A percentile compares a stretch with the other conserved stretches of the same genome.
These are phyloP conservation scores for Diplodia sapinea DNA, from an alignment of 2,329 filamentous ascomycete genomes.

Conservation along the genomic window DNA sequence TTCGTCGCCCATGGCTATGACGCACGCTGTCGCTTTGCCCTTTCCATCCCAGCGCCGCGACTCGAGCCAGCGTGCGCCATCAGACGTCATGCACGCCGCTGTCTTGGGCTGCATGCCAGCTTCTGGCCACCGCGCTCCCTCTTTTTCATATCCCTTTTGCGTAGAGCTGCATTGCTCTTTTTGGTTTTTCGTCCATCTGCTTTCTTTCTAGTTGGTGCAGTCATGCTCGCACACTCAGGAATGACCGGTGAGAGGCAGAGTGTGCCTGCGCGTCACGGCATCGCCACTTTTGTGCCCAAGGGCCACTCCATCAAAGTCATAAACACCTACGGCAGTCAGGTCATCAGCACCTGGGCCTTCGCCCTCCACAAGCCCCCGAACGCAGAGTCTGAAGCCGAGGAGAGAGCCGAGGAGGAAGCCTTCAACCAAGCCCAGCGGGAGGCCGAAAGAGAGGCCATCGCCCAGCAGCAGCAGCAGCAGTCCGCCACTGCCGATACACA, in stretches of 20 bases:
- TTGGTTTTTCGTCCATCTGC: neutral
- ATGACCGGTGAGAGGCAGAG: slow-evolving; percentile 53
- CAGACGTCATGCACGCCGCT: slow-evolving; percentile 26
- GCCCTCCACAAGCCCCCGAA: slow-evolving; percentile 51
- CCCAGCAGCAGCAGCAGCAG: slow-evolving; percentile 37
- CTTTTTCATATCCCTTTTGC: neutral
- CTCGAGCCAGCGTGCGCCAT: slow-evolving; percentile 17
- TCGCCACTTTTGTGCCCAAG: slow-evolving; percentile 57
- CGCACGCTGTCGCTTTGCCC: slow-evolving; percentile 9
- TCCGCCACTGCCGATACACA: neutral
- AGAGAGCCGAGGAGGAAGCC: slow-evolving; percentile 36
- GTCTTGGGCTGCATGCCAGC: neutral
- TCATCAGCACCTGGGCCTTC: slow-evolving; percentile 58
- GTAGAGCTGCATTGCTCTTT: neutral
- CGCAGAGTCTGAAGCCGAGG: slow-evolving; percentile 42
- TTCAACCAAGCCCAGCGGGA: slow-evolving; percentile 32
- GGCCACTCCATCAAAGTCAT: slow-evolving; percentile 58
- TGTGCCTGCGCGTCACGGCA: slow-evolving; percentile 57
- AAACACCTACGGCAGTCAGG: slow-evolving; percentile 58
- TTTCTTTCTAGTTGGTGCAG: neutral
- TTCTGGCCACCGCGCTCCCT: neutral
- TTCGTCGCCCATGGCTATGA: slow-evolving; percentile 18
- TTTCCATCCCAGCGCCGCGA: slow-evolving; percentile 9
- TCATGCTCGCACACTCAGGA: slow-evolving; percentile 31
- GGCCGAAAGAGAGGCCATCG: slow-evolving; percentile 34